Percentiles rank a stretch among this genome's conserved stretches.
Evolutionary conservation across 129 eudicot genomes (phyloP).

Genomic region (Chrysanthemum makinoi): DNA sequence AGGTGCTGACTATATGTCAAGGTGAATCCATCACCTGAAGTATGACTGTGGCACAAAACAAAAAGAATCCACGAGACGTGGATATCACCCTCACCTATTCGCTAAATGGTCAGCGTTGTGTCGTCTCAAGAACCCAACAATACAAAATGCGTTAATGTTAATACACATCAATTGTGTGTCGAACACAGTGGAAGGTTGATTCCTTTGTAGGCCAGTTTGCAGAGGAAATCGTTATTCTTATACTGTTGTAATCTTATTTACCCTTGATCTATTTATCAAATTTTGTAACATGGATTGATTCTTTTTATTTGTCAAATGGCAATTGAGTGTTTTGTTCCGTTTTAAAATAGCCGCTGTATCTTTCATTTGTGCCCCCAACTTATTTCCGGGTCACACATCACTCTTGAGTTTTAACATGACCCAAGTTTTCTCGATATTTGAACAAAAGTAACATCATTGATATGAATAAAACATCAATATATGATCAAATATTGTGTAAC

Average conservation of each 20-base stretch:
- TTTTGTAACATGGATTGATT: slow-evolving; percentile 19
- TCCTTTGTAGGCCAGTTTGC: background rate
- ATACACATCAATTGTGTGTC: slow-evolving; percentile 2
- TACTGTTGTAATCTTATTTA: background rate
- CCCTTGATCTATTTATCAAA: slow-evolving; percentile 5
- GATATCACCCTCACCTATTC: slow-evolving; percentile 76
- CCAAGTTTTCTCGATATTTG: no score
- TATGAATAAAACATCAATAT: no score
- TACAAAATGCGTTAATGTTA: slow-evolving; percentile 64
- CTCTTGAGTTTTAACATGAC: no score
- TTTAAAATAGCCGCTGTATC: background rate
- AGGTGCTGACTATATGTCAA: slow-evolving; percentile 71
- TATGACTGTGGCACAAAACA: slow-evolving; percentile 73
- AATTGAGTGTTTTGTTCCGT: background rate
- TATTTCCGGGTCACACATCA: no score
- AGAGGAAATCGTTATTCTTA: background rate
- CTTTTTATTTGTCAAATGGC: background rate
- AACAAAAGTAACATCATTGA: no score
- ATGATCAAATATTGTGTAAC: background rate
- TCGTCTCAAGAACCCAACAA: slow-evolving; percentile 62
- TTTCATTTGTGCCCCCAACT: no score
- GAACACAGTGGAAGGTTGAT: background rate
- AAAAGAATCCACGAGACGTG: slow-evolving; percentile 90
- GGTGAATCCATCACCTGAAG: slow-evolving; percentile 69
- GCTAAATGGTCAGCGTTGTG: slow-evolving; percentile 58